These are phyloP conservation scores for Lepidium sativum DNA, from an alignment of 345 rosid genomes.

Conservation along the genomic window DNA sequence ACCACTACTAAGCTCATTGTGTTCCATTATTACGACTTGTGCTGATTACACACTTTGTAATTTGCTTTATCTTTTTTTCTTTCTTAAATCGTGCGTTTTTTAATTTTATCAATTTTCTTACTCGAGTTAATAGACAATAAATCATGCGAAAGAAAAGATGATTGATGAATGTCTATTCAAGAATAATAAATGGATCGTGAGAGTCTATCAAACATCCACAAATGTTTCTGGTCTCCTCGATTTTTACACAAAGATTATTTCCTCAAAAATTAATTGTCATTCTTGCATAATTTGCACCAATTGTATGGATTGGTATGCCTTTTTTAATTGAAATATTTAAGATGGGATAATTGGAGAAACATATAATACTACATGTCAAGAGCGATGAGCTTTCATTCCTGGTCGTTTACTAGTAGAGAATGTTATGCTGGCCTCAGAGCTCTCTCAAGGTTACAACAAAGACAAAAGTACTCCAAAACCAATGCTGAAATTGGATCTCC, in stretches of 20 bases:
- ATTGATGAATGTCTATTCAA: constrained; percentile 3
- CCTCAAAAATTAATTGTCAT: background rate
- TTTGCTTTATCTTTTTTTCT: background rate
- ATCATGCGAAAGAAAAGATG: background rate
- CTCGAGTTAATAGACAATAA: background rate
- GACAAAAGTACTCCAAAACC: no score
- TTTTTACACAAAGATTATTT: background rate
- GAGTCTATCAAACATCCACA: constrained; percentile 14
- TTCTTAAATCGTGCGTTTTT: background rate
- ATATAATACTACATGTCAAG: no score
- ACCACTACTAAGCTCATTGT: constrained; percentile 19
- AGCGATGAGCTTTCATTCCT: no score
- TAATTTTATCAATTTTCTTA: background rate
- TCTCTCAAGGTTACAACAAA: no score
- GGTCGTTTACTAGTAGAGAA: no score
- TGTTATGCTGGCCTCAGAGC: no score
- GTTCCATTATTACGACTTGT: constrained; percentile 14
- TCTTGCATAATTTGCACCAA: background rate
- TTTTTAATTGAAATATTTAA: background rate
- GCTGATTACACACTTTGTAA: constrained; percentile 5
- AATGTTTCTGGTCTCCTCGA: background rate
- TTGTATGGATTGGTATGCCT: background rate
- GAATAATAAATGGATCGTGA: constrained; percentile 7
- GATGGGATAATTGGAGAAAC: background rate
- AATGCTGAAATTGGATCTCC: no score